Base-by-base conservation (phyloP, 75 land plant genomes). In the Pseudotsuga menziesii region DNA sequence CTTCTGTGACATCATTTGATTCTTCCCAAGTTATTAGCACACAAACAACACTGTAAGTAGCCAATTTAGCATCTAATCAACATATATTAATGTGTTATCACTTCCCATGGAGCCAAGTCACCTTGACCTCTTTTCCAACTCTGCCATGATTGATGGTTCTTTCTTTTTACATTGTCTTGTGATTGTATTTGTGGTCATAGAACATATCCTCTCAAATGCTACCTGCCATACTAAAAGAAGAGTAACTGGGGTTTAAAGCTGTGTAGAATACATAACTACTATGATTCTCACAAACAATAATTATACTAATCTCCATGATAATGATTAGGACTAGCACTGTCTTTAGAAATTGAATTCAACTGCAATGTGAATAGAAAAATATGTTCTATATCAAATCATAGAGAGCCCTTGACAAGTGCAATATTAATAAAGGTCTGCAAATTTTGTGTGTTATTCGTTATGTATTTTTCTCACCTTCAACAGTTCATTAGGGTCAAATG, bases 161-260 rank as follows among this genome's bases (percentile, higher is more conserved):
- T 86, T 83, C 82, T 88, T 88, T 73, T 81, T 83, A 17, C 90
- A 80, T 27, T 88, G 85, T 72, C 86, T 86, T 72, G 81, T 70
- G 15, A 88, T 88, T n/a, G 85, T 81, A 29, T 80, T 82, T 13
- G 79, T 74, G 26, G 90, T 86, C 84, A 89, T 77, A 14, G 85
- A 70, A 72, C 86, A 88, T 23, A 89, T 80, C 44, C 83, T 81
- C 26, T 88, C 85, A 66, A 89, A 89, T 57, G 88, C 88, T 16
- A 82, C 80, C 87, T 83, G 85, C 15, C n/a, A 72, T 4, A 19
- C 20, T 5, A 52, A 78, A 58, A 56, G 55, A 22, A 54, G 19
- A 62, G 35, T 59, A 48, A 39, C 26, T 41, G 20, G n/a, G 25
- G 4, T 55, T 29, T 66, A 66, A 26, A 74, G 2, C 3, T 74